Evolutionary conservation across 2,329 filamentous ascomycete genomes (phyloP).

Genomic region (Apiospora saccharicola): DNA sequence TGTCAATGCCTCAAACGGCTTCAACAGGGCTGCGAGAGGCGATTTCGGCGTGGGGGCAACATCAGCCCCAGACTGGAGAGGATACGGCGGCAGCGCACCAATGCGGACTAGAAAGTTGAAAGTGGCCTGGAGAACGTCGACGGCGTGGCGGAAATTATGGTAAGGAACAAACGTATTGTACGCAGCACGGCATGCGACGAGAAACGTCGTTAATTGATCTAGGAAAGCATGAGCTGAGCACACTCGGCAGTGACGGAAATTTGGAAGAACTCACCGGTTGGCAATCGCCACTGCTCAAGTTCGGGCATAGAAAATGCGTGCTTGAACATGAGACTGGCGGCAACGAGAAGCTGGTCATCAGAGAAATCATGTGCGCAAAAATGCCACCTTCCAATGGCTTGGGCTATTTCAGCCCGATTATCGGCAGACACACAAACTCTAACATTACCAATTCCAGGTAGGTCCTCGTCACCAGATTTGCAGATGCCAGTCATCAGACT

Average conservation of each 20-base stretch:
- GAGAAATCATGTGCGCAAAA: slow-evolving; percentile 91
- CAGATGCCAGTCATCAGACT: slow-evolving; percentile 90
- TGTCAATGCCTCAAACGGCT: slow-evolving; percentile 86
- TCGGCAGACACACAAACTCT: slow-evolving; percentile 73
- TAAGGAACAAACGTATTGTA: slow-evolving; percentile 98
- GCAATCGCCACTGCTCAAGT: slow-evolving; percentile 80
- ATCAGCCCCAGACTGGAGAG: slow-evolving; percentile 44
- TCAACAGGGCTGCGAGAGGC: slow-evolving; percentile 77
- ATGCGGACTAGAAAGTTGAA: slow-evolving; percentile 89
- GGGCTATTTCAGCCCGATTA: slow-evolving; percentile 70
- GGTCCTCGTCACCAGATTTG: slow-evolving; percentile 65
- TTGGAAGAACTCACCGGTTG: slow-evolving; percentile 67
- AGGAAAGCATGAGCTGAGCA: slow-evolving; percentile 48
- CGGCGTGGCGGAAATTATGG: slow-evolving; percentile 97
- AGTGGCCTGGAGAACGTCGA: slow-evolving; percentile 92
- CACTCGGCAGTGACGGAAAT: slow-evolving; percentile 33
- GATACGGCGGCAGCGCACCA: slow-evolving; percentile 76
- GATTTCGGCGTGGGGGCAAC: slow-evolving; percentile 54
- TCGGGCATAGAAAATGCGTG: slow-evolving; percentile 86
- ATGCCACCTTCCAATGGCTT: slow-evolving; percentile 79
- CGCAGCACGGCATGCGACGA: slow-evolving; percentile 88
- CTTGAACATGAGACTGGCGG: slow-evolving; percentile 85
- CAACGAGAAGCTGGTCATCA: slow-evolving; percentile 89
- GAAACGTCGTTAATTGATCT: slow-evolving; percentile 85
- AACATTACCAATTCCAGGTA: slow-evolving; percentile 69